Evolutionary conservation across 176 grass and related monocot genomes (phyloP).

Genomic region (Phyllostachys edulis): DNA sequence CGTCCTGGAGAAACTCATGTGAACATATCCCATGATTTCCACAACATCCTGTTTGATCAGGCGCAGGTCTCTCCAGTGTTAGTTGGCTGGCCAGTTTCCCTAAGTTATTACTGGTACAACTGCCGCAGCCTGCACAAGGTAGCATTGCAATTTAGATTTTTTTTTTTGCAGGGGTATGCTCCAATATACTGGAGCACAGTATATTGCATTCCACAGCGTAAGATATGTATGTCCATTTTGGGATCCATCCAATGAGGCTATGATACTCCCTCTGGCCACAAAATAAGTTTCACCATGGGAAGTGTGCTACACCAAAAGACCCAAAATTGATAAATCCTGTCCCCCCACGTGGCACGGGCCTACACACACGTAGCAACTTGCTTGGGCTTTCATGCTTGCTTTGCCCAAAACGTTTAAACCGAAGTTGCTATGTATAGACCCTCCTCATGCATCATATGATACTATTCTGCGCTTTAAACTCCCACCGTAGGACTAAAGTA

Average conservation of each 20-base stretch:
- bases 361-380: neutral
- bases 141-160: constrained; percentile 30
- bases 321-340: neutral
- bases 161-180: neutral
- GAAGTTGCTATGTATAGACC: neutral
- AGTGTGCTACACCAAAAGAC: neutral
- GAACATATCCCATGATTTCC: constrained; percentile 97
- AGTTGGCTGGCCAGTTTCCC: constrained; percentile 42
- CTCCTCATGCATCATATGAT: neutral
- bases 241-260: neutral
- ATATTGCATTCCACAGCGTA: neutral
- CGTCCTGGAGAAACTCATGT: constrained; percentile 84
- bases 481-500: neutral
- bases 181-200: neutral
- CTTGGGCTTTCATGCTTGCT: neutral
- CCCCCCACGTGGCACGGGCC: neutral
- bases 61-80: constrained; percentile 34
- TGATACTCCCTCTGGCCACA: neutral
- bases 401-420: neutral
- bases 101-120: constrained; percentile 32
- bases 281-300: neutral
- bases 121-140: constrained; percentile 42
- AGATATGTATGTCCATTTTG: neutral
- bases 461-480: neutral
- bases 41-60: constrained; percentile 77